Evolutionary conservation across 2,329 filamentous ascomycete genomes (phyloP).

Genomic region (Colletotrichum nymphaeae): DNA sequence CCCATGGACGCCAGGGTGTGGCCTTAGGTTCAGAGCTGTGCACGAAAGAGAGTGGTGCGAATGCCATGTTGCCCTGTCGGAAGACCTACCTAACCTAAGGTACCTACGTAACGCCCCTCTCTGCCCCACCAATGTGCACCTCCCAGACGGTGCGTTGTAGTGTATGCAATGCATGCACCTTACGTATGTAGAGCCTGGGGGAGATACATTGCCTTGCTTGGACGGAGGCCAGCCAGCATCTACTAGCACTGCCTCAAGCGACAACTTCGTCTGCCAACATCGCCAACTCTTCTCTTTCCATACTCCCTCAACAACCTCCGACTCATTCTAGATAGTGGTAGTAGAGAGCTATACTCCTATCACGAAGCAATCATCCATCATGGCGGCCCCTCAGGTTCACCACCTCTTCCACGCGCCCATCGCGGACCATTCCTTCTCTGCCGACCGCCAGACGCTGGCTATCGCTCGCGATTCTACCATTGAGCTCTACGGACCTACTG

Average conservation of each 20-base stretch:
- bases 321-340: constrained; percentile 65
- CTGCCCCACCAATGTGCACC: constrained; percentile 30
- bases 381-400: constrained; percentile 91
- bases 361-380: constrained; percentile 60
- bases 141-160: not conserved
- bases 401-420: constrained; percentile 98
- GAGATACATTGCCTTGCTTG: constrained; percentile 13
- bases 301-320: constrained; percentile 3
- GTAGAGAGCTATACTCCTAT: constrained; percentile 98
- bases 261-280: constrained; percentile 11
- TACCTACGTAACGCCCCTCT: constrained; percentile 17
- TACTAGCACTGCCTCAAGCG: constrained; percentile 21
- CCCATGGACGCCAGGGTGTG: constrained; percentile 24
- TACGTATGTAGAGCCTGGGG: constrained; percentile 18
- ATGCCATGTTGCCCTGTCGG: not conserved
- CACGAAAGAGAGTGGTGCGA: not conserved
- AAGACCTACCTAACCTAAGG: constrained; percentile 13
- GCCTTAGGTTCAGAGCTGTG: constrained; percentile 22
- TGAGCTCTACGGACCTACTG: constrained; percentile 84
- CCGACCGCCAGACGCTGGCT: constrained; percentile 87
- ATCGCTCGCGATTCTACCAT: constrained; percentile 91
- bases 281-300: not conserved
- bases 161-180: constrained; percentile 11
- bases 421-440: constrained; percentile 97
- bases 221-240: constrained; percentile 11